Percentiles rank a stretch among this genome's conserved stretches.
Evolutionary conservation across 768 basidiomycete species (phyloP).

Genomic region (Sistotremastrum suecicum): DNA sequence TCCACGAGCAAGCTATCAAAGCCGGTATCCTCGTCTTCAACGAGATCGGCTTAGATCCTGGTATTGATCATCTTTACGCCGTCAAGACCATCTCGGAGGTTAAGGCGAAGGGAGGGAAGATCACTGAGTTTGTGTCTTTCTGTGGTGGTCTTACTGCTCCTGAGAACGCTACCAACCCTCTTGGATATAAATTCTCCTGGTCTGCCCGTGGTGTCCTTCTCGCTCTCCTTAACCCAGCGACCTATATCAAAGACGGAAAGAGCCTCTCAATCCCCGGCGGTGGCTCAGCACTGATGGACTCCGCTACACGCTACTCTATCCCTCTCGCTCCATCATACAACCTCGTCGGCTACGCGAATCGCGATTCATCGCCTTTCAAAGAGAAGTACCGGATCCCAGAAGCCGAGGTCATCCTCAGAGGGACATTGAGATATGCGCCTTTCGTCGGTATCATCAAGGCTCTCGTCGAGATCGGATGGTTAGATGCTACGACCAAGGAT

Average conservation of each 20-base stretch:
- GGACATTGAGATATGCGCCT: slow-evolving; percentile 89
- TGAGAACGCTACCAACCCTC: slow-evolving; percentile 81
- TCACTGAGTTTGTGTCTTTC: slow-evolving; percentile 87
- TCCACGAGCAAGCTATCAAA: slow-evolving; percentile 66
- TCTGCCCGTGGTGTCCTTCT: slow-evolving; percentile 92
- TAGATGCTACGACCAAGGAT: slow-evolving; percentile 60
- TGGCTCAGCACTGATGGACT: slow-evolving; percentile 64
- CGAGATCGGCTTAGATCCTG: slow-evolving; percentile 95
- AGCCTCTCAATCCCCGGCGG: slow-evolving; percentile 49
- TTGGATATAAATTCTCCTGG: slow-evolving; percentile 99
- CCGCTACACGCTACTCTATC: slow-evolving; percentile 90
- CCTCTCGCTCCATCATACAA: slow-evolving; percentile 69
- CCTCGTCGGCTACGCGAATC: slow-evolving; percentile 94
- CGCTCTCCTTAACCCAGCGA: slow-evolving; percentile 82
- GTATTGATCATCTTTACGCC: slow-evolving; percentile 88
- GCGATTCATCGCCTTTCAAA: slow-evolving; percentile 81
- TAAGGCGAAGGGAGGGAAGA: slow-evolving; percentile 89
- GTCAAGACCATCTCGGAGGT: slow-evolving; percentile 91
- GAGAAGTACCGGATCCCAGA: slow-evolving; percentile 91
- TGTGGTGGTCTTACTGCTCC: slow-evolving; percentile 94
- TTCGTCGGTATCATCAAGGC: slow-evolving; percentile 91
- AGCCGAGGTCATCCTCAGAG: slow-evolving; percentile 83
- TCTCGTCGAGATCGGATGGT: slow-evolving; percentile 78
- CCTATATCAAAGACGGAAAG: slow-evolving; percentile 57
- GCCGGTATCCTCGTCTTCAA: slow-evolving; percentile 94